Conservation (phyloP, 2,329 filamentous ascomycete species). For the Paecilomyces formosus region DNA sequence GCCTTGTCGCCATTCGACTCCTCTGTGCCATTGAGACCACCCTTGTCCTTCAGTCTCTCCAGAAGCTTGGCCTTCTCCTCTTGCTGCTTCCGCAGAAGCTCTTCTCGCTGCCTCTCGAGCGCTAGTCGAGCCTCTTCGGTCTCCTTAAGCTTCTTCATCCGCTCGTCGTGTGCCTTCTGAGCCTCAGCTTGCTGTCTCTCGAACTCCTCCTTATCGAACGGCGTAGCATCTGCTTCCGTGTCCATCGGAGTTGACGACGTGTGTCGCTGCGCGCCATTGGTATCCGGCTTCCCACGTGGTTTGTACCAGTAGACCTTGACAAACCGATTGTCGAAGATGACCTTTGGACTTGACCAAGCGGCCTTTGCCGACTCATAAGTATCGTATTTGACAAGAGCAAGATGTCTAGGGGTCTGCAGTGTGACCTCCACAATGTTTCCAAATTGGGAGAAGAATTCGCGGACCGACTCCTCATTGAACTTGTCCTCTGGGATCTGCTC, state of each 20-base stretch:
- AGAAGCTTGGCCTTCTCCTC: slow-evolving; percentile 46
- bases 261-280: slow-evolving; percentile 17
- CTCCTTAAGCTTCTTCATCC: slow-evolving; percentile 44
- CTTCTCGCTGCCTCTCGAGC: slow-evolving; percentile 46
- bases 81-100: slow-evolving; percentile 47
- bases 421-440: slow-evolving; percentile 49
- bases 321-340: slow-evolving; percentile 57
- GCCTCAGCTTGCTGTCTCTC: slow-evolving; percentile 49
- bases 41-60: slow-evolving; percentile 40
- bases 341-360: slow-evolving; percentile 55
- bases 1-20: slow-evolving; percentile 7
- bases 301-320: slow-evolving; percentile 59
- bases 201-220: slow-evolving; percentile 48
- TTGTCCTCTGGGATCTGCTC: slow-evolving; percentile 55
- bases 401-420: slow-evolving; percentile 45
- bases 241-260: slow-evolving; percentile 8
- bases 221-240: slow-evolving; percentile 30
- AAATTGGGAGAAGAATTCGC: slow-evolving; percentile 52
- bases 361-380: slow-evolving; percentile 44
- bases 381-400: slow-evolving; percentile 50
- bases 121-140: slow-evolving; percentile 44
- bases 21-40: slow-evolving; percentile 17
- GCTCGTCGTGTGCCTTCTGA: slow-evolving; percentile 50
- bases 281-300: slow-evolving; percentile 28
- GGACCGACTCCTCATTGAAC: slow-evolving; percentile 46